Evolutionary conservation across 352 stramenopile genomes (phyloP).

Genomic region (Pythium dissimile): DNA sequence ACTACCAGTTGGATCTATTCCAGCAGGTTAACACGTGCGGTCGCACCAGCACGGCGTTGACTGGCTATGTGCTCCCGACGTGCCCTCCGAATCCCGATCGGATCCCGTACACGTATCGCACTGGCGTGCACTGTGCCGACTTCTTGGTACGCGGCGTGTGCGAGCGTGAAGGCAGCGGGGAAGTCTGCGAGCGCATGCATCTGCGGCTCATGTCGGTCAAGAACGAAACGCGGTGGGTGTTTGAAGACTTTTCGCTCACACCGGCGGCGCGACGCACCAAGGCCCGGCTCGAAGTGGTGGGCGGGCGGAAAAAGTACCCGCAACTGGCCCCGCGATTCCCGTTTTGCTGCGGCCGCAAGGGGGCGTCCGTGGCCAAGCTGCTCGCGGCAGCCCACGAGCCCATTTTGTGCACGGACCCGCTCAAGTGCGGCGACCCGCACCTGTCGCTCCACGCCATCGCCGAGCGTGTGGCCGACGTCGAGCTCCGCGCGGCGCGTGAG

Average conservation of each 20-base stretch:
- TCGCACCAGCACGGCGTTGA: neutral
- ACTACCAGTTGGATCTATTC: conserved; percentile 38
- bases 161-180: conserved; percentile 23
- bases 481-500: conserved; percentile 20
- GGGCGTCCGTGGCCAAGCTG: conserved; percentile 2
- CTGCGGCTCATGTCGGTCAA: conserved; percentile 22
- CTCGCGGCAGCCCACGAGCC: conserved; percentile 16
- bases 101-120: conserved; percentile 58
- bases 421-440: conserved; percentile 37
- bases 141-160: conserved; percentile 51
- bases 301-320: conserved; percentile 1
- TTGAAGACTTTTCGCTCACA: conserved; percentile 24
- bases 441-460: conserved; percentile 48
- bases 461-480: conserved; percentile 43
- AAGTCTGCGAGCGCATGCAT: conserved; percentile 42
- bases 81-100: conserved; percentile 42
- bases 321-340: conserved; percentile 28
- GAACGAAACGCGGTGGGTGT: conserved; percentile 15
- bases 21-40: conserved; percentile 24
- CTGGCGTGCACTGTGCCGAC: conserved; percentile 43
- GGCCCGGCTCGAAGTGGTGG: neutral
- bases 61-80: conserved; percentile 30
- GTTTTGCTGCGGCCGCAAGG: conserved; percentile 36
- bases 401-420: conserved; percentile 35
- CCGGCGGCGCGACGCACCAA: conserved; percentile 2